phyloP scores from a whole-genome alignment of 2,329 filamentous ascomycete species.

The Clonostachys byssicola region DNA sequence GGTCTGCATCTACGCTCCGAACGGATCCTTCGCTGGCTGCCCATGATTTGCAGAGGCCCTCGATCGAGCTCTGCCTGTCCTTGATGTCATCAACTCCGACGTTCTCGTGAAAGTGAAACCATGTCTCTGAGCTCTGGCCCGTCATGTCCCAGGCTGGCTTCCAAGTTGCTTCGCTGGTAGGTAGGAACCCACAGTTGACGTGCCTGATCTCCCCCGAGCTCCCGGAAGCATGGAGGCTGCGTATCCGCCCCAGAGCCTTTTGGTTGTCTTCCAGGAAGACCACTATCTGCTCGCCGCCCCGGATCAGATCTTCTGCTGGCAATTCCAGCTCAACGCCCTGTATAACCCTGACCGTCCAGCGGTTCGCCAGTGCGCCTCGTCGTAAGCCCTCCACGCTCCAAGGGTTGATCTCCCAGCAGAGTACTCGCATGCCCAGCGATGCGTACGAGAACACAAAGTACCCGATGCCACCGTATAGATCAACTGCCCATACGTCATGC shows the following conservation, averaged over 20 bases:
- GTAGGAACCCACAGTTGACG: conserved; percentile 61
- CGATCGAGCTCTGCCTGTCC: conserved; percentile 37
- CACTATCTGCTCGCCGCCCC: conserved; percentile 50
- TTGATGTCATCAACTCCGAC: conserved; percentile 51
- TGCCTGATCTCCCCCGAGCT: conserved; percentile 39
- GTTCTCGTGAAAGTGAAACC: conserved; percentile 66
- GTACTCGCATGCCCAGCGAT: conserved; percentile 64
- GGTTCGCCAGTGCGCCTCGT: conserved; percentile 67
- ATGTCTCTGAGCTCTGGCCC: conserved; percentile 27
- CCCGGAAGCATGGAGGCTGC: conserved; percentile 27
- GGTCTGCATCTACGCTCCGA: conserved; percentile 35
- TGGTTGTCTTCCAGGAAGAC: conserved; percentile 68
- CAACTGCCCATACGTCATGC: conserved; percentile 53
- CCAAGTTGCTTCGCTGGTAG: conserved; percentile 53
- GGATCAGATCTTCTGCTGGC: conserved; percentile 28
- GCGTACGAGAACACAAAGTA: conserved; percentile 90
- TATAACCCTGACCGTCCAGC: conserved; percentile 58
- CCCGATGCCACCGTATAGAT: conserved; percentile 89
- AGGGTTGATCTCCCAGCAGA: conserved; percentile 89
- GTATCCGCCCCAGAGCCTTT: conserved; percentile 38
- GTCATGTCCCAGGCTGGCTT: conserved; percentile 41
- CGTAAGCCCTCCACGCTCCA: conserved; percentile 82
- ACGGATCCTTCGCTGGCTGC: conserved; percentile 5
- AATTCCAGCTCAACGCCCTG: conserved; percentile 27
- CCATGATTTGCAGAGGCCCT: conserved; percentile 38